Base-by-base conservation (phyloP, 169 alveolate species). In the Plasmodium coatneyi region DNA sequence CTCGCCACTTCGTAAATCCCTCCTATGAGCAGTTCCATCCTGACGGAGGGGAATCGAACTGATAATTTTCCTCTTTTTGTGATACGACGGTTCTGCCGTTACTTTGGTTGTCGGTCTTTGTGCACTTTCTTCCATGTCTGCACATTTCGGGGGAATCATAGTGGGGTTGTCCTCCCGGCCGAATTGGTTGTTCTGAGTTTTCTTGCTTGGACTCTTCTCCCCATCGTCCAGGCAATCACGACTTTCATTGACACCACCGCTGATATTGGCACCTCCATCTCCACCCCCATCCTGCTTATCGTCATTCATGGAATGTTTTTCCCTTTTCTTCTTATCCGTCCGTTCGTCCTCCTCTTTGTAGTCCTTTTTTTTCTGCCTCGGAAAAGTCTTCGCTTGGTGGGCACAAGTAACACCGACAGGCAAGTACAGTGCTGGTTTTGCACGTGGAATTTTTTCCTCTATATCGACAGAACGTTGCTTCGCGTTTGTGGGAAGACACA, bases 31-130 rank as follows among this genome's bases (percentile, higher is more conserved):
- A n/a, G 6, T 7, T 66, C 14, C 76, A 36, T 66, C 36, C 76
- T 1, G 76, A 25, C 16, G 14, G 36, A 12, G 76, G 32, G 76
- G 34, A 6, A 66, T 9, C n/a, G n/a, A 56, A n/a, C 14, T 32
- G n/a, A 16, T 22, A 25, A 80, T 49, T 80, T 46, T 80, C 28
- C 86, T 80, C 60, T 80, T 80, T 25, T 80, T 80, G 41, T 46
- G 60, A 34, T 25, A 46, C 70, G 86, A 41, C 71, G 34, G 12
- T 80, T 80, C 86, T 80, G 19, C 71, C 86, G 39, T 32, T 32
- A 9, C 36, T 28, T 46, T 80, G 41, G 30, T 74, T 74, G 10
- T n/a, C 39, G 34, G 56, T 46, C 30, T 80, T 49, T 80, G 72
- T 14, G 60, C 52, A 49, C 36, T 16, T 80, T 46, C 66, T 49